A percentile compares a stretch with the other conserved stretches of the same genome.
Conservation (phyloP, 495 filamentous ascomycete species). For the Wilcoxina mikolae region DNA sequence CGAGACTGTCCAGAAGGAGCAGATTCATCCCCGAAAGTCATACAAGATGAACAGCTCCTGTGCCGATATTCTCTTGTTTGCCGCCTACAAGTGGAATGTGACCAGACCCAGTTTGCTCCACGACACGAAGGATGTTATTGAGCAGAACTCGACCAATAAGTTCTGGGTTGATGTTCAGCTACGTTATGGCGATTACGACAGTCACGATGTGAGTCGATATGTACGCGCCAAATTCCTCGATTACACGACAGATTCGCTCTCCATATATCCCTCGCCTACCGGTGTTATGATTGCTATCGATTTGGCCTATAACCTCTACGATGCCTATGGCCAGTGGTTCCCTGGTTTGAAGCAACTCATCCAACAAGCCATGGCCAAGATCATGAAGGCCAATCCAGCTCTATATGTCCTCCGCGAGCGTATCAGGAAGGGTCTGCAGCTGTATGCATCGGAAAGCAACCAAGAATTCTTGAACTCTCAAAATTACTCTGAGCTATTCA, state of each 20-base stretch:
- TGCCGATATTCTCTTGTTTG: constrained; percentile 94
- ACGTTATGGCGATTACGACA: constrained; percentile 97
- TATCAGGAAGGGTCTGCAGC: constrained; percentile 95
- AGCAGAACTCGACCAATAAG: constrained; percentile 91
- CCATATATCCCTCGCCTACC: constrained; percentile 94
- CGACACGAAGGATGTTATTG: constrained; percentile 93
- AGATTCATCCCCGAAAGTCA: constrained; percentile 97
- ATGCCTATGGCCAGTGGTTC: constrained; percentile 97
- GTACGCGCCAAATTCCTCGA: constrained; percentile 96
- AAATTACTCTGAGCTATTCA: constrained; percentile 99
- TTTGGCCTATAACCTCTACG: constrained; percentile 95
- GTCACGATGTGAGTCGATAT: constrained; percentile 96
- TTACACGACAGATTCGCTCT: constrained; percentile 98
- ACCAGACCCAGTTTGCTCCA: constrained; percentile 83
- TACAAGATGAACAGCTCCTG: constrained; percentile 99
- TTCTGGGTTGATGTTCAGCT: constrained; percentile 99
- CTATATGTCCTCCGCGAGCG: constrained; percentile 93
- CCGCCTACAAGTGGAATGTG: constrained; percentile 98
- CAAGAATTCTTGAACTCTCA: constrained; percentile 99
- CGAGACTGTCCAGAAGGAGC: constrained; percentile 98
- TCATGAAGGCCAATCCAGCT: constrained; percentile 99
- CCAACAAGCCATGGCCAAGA: constrained; percentile 97
- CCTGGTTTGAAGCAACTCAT: constrained; percentile 91
- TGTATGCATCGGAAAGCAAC: constrained; percentile 97
- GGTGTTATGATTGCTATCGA: constrained; percentile 98